Evolutionary conservation across 2,329 filamentous ascomycete species (phyloP), one percentile per base, ranked within the genome.

Genomic region (Ustulina deusta): DNA sequence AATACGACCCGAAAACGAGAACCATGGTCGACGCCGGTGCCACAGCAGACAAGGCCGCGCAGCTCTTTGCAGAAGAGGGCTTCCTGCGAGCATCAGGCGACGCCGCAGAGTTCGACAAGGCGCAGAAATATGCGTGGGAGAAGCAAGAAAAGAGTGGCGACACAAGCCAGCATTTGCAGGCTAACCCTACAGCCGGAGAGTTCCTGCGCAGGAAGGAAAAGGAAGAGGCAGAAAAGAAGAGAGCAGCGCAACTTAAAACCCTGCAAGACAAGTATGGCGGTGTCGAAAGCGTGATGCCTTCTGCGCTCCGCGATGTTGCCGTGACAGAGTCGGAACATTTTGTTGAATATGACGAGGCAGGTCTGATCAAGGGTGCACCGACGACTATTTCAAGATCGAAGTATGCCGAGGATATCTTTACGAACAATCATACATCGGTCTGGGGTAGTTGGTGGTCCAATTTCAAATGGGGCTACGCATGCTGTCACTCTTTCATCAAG

Each of bases 401-500:
- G 78, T 99, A 99, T 76, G 81, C 90, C 4, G 96, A 99, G 77
- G 93, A 99, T 75, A 85, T 97, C 0, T 83, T 92, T 61, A 87
- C 91, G 78, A 95, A 97, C 83, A 99, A 99, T 76, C 96, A 99
- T 81, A 93, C 89, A 2, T 91, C 91, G 0, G 91, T 97, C 2
- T 99, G 94, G 93, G 96, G 96, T 56, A 97, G 94, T 76, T 99
- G 96, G 96, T 99, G 96, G 96, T 88, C 90, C 61, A 90, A 93
- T 76, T 98, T 97, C 82, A 88, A 91, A 80, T 99, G 96, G 96
- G 96, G 96, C 1, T 99, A 97, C 80, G 88, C 92, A 25, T 99
- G 96, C 80, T 99, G 96, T 83, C 94, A 97, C 78, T 97, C 94
- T 0, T 91, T 90, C 25, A 88, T 97, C 70, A 97, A 97, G 82